Evolutionary conservation across 2,329 filamentous ascomycete genomes (phyloP).

Genomic region (Cladophialophora carrionii): DNA sequence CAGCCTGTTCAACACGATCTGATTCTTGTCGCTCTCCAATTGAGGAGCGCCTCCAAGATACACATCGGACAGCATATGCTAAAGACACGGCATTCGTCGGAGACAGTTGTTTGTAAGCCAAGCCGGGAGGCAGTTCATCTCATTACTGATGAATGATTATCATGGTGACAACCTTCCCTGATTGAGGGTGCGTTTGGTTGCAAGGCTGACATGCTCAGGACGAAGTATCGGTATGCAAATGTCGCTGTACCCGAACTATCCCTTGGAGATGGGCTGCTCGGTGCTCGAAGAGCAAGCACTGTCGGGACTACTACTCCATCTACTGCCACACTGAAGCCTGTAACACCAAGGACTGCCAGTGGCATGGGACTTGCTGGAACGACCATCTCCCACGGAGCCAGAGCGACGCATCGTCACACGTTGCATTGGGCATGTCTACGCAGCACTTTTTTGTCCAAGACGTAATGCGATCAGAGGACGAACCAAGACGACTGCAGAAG

Average conservation of each 20-base stretch:
- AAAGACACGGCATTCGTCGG: neutral
- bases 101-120: neutral
- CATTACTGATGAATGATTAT: neutral
- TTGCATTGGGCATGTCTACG: neutral
- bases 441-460: conserved; percentile 14
- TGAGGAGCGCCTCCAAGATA: neutral
- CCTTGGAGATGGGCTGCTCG: conserved; percentile 14
- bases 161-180: conserved; percentile 2
- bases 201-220: conserved; percentile 8
- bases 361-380: conserved; percentile 14
- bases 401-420: conserved; percentile 3
- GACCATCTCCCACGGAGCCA: conserved; percentile 9
- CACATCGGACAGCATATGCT: neutral
- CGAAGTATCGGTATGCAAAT: conserved; percentile 5
- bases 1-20: neutral
- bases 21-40: neutral
- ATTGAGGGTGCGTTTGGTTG: neutral
- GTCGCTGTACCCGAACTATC: conserved; percentile 2
- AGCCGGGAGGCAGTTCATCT: neutral
- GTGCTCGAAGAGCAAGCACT: conserved; percentile 18
- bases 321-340: conserved; percentile 15
- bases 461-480: conserved; percentile 10
- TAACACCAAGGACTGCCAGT: conserved; percentile 10
- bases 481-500: conserved; percentile 1
- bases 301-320: conserved; percentile 15